phyloP scores from a whole-genome alignment of 2,329 filamentous ascomycete species.

The Fusarium fracticaudum region DNA sequence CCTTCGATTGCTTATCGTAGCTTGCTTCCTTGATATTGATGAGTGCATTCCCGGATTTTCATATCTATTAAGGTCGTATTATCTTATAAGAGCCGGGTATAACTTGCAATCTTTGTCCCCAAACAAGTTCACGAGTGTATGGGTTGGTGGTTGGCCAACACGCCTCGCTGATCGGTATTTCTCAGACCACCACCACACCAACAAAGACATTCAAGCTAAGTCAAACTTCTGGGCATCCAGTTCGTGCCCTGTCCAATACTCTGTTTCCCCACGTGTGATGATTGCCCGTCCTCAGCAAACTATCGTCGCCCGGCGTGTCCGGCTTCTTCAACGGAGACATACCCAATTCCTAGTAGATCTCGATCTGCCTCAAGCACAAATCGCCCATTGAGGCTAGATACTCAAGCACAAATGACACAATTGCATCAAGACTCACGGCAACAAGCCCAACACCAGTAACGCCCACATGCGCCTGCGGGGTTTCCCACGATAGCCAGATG shows the following conservation, averaged over 20 bases:
- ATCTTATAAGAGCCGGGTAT: conserved; percentile 22
- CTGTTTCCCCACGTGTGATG: conserved; percentile 27
- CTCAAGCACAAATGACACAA: conserved; percentile 20
- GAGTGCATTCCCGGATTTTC: conserved; percentile 20
- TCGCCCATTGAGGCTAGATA: conserved; percentile 21
- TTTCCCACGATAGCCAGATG: not conserved
- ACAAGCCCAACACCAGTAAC: not conserved
- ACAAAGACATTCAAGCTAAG: conserved; percentile 14
- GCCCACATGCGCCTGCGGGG: not conserved
- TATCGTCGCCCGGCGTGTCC: conserved; percentile 16
- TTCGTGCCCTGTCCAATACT: conserved; percentile 17
- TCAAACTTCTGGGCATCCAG: conserved; percentile 1
- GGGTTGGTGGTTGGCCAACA: conserved; percentile 1
- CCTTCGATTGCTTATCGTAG: conserved; percentile 13
- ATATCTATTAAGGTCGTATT: conserved; percentile 28
- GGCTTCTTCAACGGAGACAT: not conserved
- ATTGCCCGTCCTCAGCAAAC: conserved; percentile 3
- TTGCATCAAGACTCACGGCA: conserved; percentile 1
- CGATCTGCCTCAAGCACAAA: conserved; percentile 13
- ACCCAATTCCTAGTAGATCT: conserved; percentile 19
- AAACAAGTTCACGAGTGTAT: not conserved
- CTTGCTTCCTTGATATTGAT: conserved; percentile 22
- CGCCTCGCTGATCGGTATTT: not conserved
- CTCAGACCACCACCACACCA: conserved; percentile 26
- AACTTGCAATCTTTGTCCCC: conserved; percentile 5